These are phyloP conservation scores for Phytophthora brassicae DNA, from an alignment of 352 stramenopile species.

Conservation along the genomic window DNA sequence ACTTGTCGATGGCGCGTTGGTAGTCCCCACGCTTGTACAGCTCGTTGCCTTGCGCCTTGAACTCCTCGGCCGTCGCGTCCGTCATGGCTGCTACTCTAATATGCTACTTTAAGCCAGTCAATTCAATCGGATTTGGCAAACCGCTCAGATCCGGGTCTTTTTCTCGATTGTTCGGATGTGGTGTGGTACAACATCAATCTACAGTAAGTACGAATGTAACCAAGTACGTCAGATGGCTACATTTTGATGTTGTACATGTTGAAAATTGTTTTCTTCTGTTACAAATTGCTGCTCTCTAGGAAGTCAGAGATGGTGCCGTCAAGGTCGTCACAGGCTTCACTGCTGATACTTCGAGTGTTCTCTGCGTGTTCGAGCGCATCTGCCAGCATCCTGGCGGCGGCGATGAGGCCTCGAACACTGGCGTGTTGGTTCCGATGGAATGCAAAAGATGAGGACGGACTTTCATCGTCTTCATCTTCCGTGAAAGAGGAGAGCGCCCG, in stretches of 20 bases:
- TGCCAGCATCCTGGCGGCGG: conserved; percentile 48
- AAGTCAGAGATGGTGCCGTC: conserved; percentile 18
- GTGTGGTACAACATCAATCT: conserved; percentile 2
- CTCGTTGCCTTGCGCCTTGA: conserved; percentile 89
- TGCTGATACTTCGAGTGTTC: neutral
- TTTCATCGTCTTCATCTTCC: conserved; percentile 12
- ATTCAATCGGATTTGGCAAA: conserved; percentile 13
- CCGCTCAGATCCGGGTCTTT: conserved; percentile 8
- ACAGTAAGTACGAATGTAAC: conserved; percentile 21
- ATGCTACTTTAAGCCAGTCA: conserved; percentile 26
- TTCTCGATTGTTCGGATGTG: conserved; percentile 32
- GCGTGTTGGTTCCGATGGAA: conserved; percentile 23
- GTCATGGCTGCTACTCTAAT: conserved; percentile 28
- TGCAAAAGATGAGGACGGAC: conserved; percentile 6
- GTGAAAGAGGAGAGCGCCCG: conserved; percentile 39
- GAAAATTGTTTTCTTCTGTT: too few relatives aligned
- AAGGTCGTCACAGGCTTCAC: conserved; percentile 16
- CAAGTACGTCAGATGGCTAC: conserved; percentile 14
- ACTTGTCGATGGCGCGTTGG: conserved; percentile 85
- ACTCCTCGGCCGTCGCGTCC: conserved; percentile 70
- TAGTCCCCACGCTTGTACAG: conserved; percentile 93
- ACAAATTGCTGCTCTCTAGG: neutral
- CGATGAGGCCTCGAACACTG: conserved; percentile 44
- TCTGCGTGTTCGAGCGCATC: conserved; percentile 46
- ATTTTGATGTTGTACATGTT: neutral